Evolutionary conservation across 2,329 filamentous ascomycete genomes (phyloP).

Genomic region (Penicillium sp.): DNA sequence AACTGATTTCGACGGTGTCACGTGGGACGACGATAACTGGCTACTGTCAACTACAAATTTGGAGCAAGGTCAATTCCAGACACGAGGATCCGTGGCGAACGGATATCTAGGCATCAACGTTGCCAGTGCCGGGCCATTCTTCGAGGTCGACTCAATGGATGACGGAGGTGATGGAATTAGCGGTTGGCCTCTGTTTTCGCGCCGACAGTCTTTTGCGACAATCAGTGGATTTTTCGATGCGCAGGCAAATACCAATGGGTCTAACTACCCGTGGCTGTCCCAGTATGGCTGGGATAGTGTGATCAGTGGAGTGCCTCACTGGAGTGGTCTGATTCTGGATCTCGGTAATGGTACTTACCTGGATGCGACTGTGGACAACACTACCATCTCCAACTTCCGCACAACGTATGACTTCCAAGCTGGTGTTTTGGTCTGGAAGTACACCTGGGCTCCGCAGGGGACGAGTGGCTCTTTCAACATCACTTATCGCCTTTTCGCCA

Average conservation of each 20-base stretch:
- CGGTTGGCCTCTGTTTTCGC: constrained; percentile 67
- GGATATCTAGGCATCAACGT: constrained; percentile 66
- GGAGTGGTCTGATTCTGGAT: constrained; percentile 61
- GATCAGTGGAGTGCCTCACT: constrained; percentile 70
- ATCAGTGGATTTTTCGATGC: constrained; percentile 67
- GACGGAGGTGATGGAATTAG: constrained; percentile 59
- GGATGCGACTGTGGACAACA: constrained; percentile 60
- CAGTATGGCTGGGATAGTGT: constrained; percentile 71
- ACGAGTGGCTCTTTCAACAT: constrained; percentile 55
- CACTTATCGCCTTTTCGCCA: constrained; percentile 65
- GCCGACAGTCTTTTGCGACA: constrained; percentile 65
- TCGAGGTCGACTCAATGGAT: constrained; percentile 46
- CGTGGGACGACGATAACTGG: constrained; percentile 62
- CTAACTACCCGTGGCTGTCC: constrained; percentile 68
- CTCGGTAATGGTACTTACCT: constrained; percentile 56
- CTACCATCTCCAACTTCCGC: constrained; percentile 60
- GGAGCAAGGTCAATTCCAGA: constrained; percentile 61
- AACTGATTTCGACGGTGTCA: constrained; percentile 54
- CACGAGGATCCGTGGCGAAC: constrained; percentile 61
- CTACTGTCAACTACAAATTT: constrained; percentile 53
- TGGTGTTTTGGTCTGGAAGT: constrained; percentile 65
- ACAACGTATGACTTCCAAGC: constrained; percentile 63
- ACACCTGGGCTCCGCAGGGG: constrained; percentile 62
- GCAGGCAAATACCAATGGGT: constrained; percentile 58
- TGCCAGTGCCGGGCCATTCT: constrained; percentile 64